Evolutionary conservation across 805 yeast species (phyloP), one percentile per base, ranked within the genome.

Genomic region (Debaryomyces hansenii): DNA sequence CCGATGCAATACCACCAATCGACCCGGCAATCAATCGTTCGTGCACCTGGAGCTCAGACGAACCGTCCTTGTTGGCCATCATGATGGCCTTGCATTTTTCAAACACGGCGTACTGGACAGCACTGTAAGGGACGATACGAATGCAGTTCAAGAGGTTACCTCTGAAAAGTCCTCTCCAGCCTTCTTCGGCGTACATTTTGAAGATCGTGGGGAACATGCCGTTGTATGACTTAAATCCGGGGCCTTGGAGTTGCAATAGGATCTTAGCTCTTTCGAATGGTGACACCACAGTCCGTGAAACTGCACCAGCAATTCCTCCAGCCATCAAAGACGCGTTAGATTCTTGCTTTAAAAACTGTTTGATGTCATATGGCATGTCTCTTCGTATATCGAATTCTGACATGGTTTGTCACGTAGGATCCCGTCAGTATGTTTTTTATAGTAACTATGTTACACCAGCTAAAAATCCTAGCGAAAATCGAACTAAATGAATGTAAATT

Each of bases 251-350:
- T 67, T 92, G 99, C 56, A 90, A 81, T 20, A 92, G 67, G 51
- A 94, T 94, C 67, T 92, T 92, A 55, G 94, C 95, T 55, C 99
- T 74, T 64, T 92, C 99, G 66, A 92, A 83, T 1, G 99, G 99
- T 10, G 97, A 88, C 5, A 91, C 97, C 1, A 87, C 89, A 0
- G 98, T 92, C 45, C 98, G 74, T 1, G 96, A 87, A 0, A 85
- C 72, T 0, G 90, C 90, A 14, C 95, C 95, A 2, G 77, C 92
- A 7, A 83, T 57, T 5, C 94, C 94, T 12, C 95, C 95, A 5
- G 88, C 78, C 7, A 85, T 48, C 33, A 87, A 75, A 3, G 90
- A 81, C 2, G 90, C 75, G 28, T 79, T 78, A 14, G 83, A 75
- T 44, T 82, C 87, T 16, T 65, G 63, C 48, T 75, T 75, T 37